These are phyloP conservation scores for Candida boidinii DNA, from an alignment of 805 yeast genomes.

Conservation along the genomic window DNA sequence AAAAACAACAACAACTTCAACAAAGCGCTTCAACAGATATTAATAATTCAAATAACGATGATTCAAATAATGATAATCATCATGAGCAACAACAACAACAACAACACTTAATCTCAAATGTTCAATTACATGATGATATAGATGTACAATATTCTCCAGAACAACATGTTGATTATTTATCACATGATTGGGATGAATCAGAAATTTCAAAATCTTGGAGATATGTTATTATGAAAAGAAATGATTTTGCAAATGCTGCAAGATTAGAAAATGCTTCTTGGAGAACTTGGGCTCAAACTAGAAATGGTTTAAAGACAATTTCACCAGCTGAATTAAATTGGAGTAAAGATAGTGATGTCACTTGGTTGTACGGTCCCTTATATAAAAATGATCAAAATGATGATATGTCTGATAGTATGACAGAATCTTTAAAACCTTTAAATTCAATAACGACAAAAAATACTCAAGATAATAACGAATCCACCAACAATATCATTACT, in stretches of 20 bases:
- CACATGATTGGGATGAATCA: constrained; percentile 92
- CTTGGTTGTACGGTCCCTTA: constrained; percentile 94
- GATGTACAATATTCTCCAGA: constrained; percentile 76
- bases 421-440: constrained; percentile 3
- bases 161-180: constrained; percentile 87
- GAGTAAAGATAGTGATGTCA: constrained; percentile 94
- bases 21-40: constrained; percentile 5
- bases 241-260: constrained; percentile 72
- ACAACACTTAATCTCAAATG: constrained; percentile 13
- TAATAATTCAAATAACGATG: constrained; percentile 11
- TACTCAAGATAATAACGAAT: constrained; percentile 1
- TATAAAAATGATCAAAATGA: constrained; percentile 16
- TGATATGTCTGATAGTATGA: too few species aligned
- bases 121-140: constrained; percentile 73
- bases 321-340: constrained; percentile 90
- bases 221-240: constrained; percentile 74
- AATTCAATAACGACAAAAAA: too few species aligned
- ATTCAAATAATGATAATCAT: constrained; percentile 1
- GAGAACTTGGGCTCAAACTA: constrained; percentile 95
- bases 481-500: neutral
- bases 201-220: constrained; percentile 96
- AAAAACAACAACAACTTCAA: constrained; percentile 12
- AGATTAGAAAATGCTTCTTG: constrained; percentile 82
- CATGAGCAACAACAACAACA: constrained; percentile 7
- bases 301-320: constrained; percentile 62